Conservation (phyloP, 192 early-diverging fungal species). For the Linnemannia hyalina region DNA sequence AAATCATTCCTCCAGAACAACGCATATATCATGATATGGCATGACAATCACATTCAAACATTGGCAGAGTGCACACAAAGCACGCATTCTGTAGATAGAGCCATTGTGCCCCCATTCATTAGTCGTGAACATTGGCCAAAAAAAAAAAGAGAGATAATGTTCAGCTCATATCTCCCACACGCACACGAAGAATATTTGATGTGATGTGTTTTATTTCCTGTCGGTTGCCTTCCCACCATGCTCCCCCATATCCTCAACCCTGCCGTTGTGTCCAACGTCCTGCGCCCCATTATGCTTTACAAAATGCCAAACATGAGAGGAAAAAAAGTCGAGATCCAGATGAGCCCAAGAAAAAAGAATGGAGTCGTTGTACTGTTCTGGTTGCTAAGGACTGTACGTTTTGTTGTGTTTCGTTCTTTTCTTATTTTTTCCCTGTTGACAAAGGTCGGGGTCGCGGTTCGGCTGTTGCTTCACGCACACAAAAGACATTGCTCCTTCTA, state of each 20-base stretch:
- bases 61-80: no score
- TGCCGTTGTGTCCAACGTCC: conserved; percentile 1
- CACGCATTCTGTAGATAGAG: no score
- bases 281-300: conserved; percentile 10
- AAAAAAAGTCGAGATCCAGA: conserved; percentile 2
- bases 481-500: background rate
- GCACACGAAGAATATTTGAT: background rate
- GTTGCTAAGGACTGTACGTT: background rate
- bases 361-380: background rate
- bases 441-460: conserved; percentile 5
- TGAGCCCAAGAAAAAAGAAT: background rate
- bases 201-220: background rate
- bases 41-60: no score
- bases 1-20: no score
- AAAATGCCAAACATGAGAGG: background rate
- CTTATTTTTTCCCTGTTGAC: background rate
- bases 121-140: no score
- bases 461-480: background rate
- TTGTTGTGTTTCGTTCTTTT: background rate
- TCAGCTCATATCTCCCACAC: no score
- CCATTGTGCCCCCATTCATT: no score
- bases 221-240: background rate
- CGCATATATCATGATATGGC: no score
- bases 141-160: no score
- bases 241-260: background rate